Evolutionary conservation across 2,329 filamentous ascomycete species (phyloP).

Genomic region (Teratosphaeriaceae sp.): DNA sequence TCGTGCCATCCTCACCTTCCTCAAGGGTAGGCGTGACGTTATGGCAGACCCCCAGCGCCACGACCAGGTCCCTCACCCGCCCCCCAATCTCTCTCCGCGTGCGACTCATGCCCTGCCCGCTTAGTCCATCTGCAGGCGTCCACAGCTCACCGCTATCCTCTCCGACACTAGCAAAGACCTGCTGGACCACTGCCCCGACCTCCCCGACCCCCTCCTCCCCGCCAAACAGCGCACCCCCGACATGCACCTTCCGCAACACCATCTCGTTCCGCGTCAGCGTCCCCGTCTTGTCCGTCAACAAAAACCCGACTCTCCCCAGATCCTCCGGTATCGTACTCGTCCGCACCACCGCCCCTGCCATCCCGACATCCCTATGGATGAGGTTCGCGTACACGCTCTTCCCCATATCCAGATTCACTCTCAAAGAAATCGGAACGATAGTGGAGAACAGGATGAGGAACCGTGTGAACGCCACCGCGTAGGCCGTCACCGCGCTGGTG

Average conservation of each 20-base stretch:
- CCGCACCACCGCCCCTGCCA: conserved; percentile 84
- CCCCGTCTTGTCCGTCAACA: conserved; percentile 96
- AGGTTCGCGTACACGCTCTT: conserved; percentile 96
- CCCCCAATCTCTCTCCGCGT: conserved; percentile 90
- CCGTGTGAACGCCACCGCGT: conserved; percentile 98
- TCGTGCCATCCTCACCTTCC: conserved; percentile 60
- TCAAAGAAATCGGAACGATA: conserved; percentile 93
- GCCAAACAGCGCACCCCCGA: conserved; percentile 95
- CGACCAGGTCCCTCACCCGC: conserved; percentile 83
- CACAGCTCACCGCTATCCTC: conserved; percentile 3
- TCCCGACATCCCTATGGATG: conserved; percentile 85
- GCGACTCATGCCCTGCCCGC: conserved; percentile 48
- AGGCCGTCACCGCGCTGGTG: conserved; percentile 33
- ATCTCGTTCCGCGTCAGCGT: conserved; percentile 81
- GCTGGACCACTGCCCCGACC: conserved; percentile 75
- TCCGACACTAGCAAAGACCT: conserved; percentile 65
- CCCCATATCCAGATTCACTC: conserved; percentile 94
- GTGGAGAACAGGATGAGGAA: conserved; percentile 98
- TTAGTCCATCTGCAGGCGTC: conserved; percentile 1
- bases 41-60: conserved; percentile 89
- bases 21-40: conserved; percentile 93
- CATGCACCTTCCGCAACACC: conserved; percentile 96
- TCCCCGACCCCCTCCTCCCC: conserved; percentile 99
- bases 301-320: conserved; percentile 88
- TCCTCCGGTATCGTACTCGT: conserved; percentile 98